Percentiles rank a stretch among this genome's conserved stretches.
phyloP scores from a whole-genome alignment of 768 basidiomycete species.

The Kwoniella sp. region DNA sequence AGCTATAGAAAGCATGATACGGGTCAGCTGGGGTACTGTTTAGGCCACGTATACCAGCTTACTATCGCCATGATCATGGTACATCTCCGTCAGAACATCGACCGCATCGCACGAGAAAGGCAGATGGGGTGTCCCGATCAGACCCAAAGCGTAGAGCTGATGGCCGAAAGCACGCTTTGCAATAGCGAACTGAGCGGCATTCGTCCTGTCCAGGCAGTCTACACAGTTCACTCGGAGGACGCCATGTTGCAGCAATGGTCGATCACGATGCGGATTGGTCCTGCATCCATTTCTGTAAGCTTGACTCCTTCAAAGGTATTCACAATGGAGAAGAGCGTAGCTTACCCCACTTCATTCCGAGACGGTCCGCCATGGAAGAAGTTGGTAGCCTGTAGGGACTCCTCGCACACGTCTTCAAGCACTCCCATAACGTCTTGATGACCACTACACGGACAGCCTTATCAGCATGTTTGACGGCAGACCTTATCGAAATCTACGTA shows the following conservation, averaged over 20 bases:
- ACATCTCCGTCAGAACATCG: slow-evolving; percentile 98
- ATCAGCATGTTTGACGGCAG: not conserved
- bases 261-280: slow-evolving; percentile 23
- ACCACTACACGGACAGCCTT: slow-evolving; percentile 64
- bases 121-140: slow-evolving; percentile 80
- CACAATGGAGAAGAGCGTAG: not conserved
- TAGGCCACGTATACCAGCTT: slow-evolving; percentile 50
- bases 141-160: slow-evolving; percentile 90
- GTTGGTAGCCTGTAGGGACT: slow-evolving; percentile 82
- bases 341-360: slow-evolving; percentile 31
- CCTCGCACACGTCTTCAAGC: slow-evolving; percentile 90
- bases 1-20: slow-evolving; percentile 59
- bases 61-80: slow-evolving; percentile 97
- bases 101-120: slow-evolving; percentile 92
- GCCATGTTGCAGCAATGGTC: slow-evolving; percentile 79
- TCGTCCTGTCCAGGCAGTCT: slow-evolving; percentile 94
- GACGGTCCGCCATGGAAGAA: slow-evolving; percentile 92
- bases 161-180: slow-evolving; percentile 92
- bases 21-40: not conserved
- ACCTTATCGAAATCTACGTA: slow-evolving; percentile 55
- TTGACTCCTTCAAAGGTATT: too few relatives aligned
- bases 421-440: slow-evolving; percentile 95
- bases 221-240: slow-evolving; percentile 94
- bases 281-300: slow-evolving; percentile 10
- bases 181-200: slow-evolving; percentile 94